Conservation (phyloP, 2,329 filamentous ascomycete species). For the Aaosphaeria pasadenensis region DNA sequence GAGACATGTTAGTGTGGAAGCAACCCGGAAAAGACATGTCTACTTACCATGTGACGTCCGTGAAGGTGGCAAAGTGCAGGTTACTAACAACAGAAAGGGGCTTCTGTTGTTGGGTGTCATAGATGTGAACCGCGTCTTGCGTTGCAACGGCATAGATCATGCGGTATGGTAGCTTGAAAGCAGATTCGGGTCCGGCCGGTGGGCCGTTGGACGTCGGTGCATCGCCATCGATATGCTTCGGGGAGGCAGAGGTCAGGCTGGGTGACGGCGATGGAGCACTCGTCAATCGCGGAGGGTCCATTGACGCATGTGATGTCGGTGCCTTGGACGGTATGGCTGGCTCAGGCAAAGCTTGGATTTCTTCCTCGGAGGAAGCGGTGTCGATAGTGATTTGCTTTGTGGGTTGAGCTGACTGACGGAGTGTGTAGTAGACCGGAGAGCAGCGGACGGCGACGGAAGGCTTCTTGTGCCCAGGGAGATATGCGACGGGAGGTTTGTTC, state of each 20-base stretch:
- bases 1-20: conserved; percentile 27
- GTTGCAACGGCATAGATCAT: conserved; percentile 97
- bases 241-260: conserved; percentile 52
- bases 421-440: conserved; percentile 82
- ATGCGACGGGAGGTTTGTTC: conserved; percentile 92
- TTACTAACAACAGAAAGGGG: conserved; percentile 95
- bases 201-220: conserved; percentile 54
- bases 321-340: conserved; percentile 59
- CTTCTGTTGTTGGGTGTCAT: conserved; percentile 95
- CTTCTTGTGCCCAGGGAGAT: conserved; percentile 96
- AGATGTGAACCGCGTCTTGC: conserved; percentile 89
- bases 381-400: conserved; percentile 94
- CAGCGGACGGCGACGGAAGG: conserved; percentile 94
- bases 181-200: conserved; percentile 50
- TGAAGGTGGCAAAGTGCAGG: conserved; percentile 94
- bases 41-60: conserved; percentile 86
- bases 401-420: conserved; percentile 62
- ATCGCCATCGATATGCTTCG: conserved; percentile 50
- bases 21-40: neutral
- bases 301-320: conserved; percentile 63
- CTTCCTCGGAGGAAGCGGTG: conserved; percentile 81
- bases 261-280: conserved; percentile 52
- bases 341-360: conserved; percentile 80
- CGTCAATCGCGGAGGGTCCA: conserved; percentile 76
- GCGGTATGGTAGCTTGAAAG: conserved; percentile 84